These are phyloP conservation scores for Gaeumannomyces sp. DNA, from an alignment of 2,329 filamentous ascomycete genomes.

Conservation along the genomic window DNA sequence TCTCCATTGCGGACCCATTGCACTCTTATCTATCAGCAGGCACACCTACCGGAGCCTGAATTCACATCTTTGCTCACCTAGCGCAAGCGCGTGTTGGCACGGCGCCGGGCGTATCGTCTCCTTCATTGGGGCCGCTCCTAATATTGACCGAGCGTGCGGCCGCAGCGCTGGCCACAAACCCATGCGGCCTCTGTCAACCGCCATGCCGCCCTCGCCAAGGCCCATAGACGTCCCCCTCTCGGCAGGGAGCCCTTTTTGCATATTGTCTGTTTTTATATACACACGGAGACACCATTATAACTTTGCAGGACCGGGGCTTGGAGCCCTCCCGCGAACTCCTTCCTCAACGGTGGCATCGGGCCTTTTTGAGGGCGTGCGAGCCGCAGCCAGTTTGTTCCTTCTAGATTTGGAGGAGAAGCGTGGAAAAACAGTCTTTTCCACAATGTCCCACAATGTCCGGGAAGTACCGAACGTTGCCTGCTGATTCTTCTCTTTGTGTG, in stretches of 20 bases:
- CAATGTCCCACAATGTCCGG: too few relatives aligned
- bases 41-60: not conserved
- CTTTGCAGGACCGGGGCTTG: not conserved
- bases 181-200: not conserved
- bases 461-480: not conserved
- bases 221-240: not conserved
- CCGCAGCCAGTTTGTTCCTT: not conserved
- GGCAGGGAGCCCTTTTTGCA: not conserved
- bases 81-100: not conserved
- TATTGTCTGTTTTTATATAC: not conserved
- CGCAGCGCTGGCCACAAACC: not conserved
- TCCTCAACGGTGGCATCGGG: not conserved
- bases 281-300: not conserved
- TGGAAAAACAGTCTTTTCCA: not conserved
- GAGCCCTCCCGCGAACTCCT: not conserved
- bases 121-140: not conserved
- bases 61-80: not conserved
- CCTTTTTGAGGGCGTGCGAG: not conserved
- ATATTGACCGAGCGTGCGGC: not conserved
- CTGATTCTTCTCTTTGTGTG: not conserved
- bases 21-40: not conserved
- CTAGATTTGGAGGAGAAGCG: not conserved
- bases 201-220: not conserved
- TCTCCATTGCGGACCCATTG: not conserved
- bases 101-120: not conserved